Base-by-base conservation (phyloP, 306 rosid species). In the Ammopiptanthus mongolicus region DNA sequence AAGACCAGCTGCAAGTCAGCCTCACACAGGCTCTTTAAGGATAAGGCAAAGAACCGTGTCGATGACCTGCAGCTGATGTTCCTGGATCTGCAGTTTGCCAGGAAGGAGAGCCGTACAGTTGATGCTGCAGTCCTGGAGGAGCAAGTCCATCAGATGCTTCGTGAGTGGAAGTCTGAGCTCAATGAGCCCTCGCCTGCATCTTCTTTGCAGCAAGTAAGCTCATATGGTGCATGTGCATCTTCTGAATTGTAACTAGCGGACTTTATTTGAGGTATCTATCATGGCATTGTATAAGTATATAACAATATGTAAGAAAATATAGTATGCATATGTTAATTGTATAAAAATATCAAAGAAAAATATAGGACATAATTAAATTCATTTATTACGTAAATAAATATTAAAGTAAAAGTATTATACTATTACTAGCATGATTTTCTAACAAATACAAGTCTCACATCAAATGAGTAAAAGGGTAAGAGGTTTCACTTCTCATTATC, bases 141-240 rank as follows among this genome's bases (percentile, higher is more conserved):
- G 61, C 99, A 95, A 82, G 97, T 95, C 46, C 93, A 92, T 86
- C 97, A 90, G 88, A 95, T 95, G 99, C 99, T 95, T 75, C 99
- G 98, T 1, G 99, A 95, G 76, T 95, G 99, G 99, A 95, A 92
- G 87, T 71, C 97, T 0, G 99, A 95, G 85, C 99, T 95, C 65
- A 95, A 90, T 19, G 97, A 95, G 80, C 93, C 99, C 46, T 90
- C 99, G 50, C 97, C 98, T 2, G 96, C 97, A 50, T 92, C 99
- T 63, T 95, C 99, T 21, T 81, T 95, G 87, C 98, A 95, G 84
- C 97, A 92, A 84, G 98, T 95, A 68, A 88, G 95, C 83, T 50
- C 68, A 78, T 47, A 29, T 56, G 33, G 2, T 74, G 31, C 59
- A 59, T 65, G 10, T 18, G 65, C 59, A 79, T n/a, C n/a, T n/a